phyloP scores from a whole-genome alignment of 495 filamentous ascomycete species.

The Cryomyces minteri region DNA sequence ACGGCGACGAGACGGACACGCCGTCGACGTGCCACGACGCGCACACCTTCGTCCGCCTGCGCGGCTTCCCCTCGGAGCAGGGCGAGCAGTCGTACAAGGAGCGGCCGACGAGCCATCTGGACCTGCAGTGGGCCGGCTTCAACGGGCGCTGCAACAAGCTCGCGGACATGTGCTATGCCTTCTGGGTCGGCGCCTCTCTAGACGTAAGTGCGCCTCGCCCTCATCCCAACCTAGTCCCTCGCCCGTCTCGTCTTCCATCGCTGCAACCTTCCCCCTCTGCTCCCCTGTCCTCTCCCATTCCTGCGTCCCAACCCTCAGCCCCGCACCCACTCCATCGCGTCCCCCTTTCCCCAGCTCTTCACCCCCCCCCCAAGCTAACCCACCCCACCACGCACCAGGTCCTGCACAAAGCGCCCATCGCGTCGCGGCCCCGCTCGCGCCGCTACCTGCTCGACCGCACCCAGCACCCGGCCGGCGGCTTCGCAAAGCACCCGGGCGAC shows the following conservation, averaged over 20 bases:
- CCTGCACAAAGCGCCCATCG: slow-evolving; percentile 39
- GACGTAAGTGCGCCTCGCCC: slow-evolving; percentile 23
- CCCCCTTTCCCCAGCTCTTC: neutral
- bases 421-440: slow-evolving; percentile 41
- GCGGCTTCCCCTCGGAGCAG: slow-evolving; percentile 6
- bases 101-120: slow-evolving; percentile 7
- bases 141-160: slow-evolving; percentile 80
- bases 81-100: slow-evolving; percentile 6
- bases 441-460: slow-evolving; percentile 72
- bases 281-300: neutral
- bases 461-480: slow-evolving; percentile 83
- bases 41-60: slow-evolving; percentile 10
- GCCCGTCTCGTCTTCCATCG: no score
- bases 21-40: slow-evolving; percentile 9
- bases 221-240: slow-evolving; percentile 4
- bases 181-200: slow-evolving; percentile 68
- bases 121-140: slow-evolving; percentile 44
- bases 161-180: slow-evolving; percentile 86
- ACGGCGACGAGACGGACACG: slow-evolving; percentile 10
- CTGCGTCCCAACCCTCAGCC: neutral
- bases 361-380: neutral
- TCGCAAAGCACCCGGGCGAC: slow-evolving; percentile 65
- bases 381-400: slow-evolving; percentile 33
- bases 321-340: no score
- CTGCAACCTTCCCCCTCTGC: no score